Evolutionary conservation across 805 yeast species (phyloP).

Genomic region (Candida easanensis): DNA sequence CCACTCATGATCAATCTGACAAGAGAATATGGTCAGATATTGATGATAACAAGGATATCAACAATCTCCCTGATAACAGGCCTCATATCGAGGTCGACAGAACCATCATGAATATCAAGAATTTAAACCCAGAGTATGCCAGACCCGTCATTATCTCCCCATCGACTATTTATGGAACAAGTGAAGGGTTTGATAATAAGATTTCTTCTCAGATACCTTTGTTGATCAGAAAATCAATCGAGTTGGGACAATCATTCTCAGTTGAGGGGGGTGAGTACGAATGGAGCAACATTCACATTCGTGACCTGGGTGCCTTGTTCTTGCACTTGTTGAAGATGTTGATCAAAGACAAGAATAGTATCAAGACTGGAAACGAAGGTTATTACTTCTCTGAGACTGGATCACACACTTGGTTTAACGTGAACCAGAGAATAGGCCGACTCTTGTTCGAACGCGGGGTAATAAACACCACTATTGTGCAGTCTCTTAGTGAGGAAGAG

Average conservation of each 20-base stretch:
- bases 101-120: conserved; percentile 29
- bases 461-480: conserved; percentile 20
- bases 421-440: conserved; percentile 25
- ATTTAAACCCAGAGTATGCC: conserved; percentile 28
- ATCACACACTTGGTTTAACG: conserved; percentile 32
- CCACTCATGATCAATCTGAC: conserved; percentile 3
- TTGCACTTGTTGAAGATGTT: conserved; percentile 26
- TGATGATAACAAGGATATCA: conserved; percentile 4
- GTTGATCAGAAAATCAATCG: conserved; percentile 22
- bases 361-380: conserved; percentile 33
- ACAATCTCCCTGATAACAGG: conserved; percentile 3
- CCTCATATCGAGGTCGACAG: conserved; percentile 26
- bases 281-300: conserved; percentile 37
- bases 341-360: conserved; percentile 16
- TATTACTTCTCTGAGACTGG: conserved; percentile 35
- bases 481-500: conserved; percentile 17
- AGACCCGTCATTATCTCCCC: conserved; percentile 34
- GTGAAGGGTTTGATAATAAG: conserved; percentile 31
- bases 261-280: conserved; percentile 32
- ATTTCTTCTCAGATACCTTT: conserved; percentile 33
- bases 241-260: conserved; percentile 25
- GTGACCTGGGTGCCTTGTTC: conserved; percentile 34
- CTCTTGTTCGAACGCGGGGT: conserved; percentile 18
- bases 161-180: conserved; percentile 34
- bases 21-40: conserved; percentile 9